Conservation (phyloP, 306 rosid genomes). For the Cucurbita pepo region DNA sequence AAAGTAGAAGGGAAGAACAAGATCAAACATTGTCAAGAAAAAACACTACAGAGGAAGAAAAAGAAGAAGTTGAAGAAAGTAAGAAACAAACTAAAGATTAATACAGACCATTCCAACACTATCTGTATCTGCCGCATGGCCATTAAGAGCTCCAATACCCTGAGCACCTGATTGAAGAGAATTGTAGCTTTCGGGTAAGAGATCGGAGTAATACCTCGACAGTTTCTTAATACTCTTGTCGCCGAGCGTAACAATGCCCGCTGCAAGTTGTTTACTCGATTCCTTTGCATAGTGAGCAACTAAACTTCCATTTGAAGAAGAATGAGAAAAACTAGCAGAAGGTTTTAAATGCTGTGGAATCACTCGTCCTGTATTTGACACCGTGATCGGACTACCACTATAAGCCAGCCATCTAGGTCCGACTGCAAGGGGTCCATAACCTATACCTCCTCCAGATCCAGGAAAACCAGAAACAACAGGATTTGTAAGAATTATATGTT, state of each 20-base stretch:
- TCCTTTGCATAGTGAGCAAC: constrained; percentile 94
- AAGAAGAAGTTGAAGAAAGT: background rate
- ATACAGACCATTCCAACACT: constrained; percentile 70
- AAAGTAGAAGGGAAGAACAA: background rate
- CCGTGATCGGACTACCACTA: constrained; percentile 58
- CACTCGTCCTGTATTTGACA: constrained; percentile 46
- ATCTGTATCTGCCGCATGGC: constrained; percentile 45
- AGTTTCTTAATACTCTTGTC: constrained; percentile 92
- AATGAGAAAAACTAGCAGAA: constrained; percentile 55
- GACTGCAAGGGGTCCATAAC: constrained; percentile 90
- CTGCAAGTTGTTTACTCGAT: constrained; percentile 92
- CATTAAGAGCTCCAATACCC: constrained; percentile 39
- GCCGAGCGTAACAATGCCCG: constrained; percentile 74
- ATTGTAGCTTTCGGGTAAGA: constrained; percentile 45
- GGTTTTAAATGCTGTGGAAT: constrained; percentile 58
- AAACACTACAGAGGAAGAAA: background rate
- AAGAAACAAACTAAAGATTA: constrained; percentile 4
- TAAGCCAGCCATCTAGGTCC: constrained; percentile 97
- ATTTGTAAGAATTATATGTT: constrained; percentile 69
- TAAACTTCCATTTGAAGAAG: constrained; percentile 71
- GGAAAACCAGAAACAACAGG: constrained; percentile 45
- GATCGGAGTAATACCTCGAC: constrained; percentile 71
- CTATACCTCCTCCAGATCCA: constrained; percentile 66
- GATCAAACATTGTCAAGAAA: background rate
- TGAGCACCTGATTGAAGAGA: constrained; percentile 36